Base-by-base conservation (phyloP, 208 protist species). In the Angomonas desouzai region DNA sequence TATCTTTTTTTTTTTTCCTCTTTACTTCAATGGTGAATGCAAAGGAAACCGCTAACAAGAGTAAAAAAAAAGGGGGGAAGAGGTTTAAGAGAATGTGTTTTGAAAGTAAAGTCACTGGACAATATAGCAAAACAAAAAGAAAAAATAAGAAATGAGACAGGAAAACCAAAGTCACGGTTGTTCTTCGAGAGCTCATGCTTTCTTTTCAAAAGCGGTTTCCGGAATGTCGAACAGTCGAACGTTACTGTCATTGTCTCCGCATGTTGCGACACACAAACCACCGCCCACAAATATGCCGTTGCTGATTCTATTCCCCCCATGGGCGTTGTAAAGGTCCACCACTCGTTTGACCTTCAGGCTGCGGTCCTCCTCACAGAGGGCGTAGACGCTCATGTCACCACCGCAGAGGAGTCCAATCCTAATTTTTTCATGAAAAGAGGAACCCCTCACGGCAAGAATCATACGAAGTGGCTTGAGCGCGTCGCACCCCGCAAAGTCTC, bases 401-500 rank as follows among this genome's bases (percentile, higher is more conserved):
- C 74, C 75, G 3, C 78, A 77, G 0, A 70, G 57, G 32, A 92
- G 74, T 2, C 65, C 81, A 6, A 92, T 48, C 30, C 57, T 48
- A 53, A 92, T 65, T 40, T 69, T 73, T 72, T 92, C 86, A 45
- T 89, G 79, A 51, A 89, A 81, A 10, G 79, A 64, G 65, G 70
- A 72, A n/a, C 83, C 83, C 7, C 61, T 68, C 38, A 89, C 76
- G 1, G 72, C 70, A 20, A 72, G 75, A 22, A 85, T 55, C 22
- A 92, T 68, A 43, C 66, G 55, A 40, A 92, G 47, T 16, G 75
- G 81, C 7, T 59, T 62, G n/a, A 63, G 55, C 11, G 64, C 49
- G 38, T 74, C 72, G 68, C 78, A 76, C 22, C 70, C 71, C n/a
- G 79, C 81, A 64, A 76, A 86, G 66, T 76, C 68, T 3, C 67